These are phyloP conservation scores for Lycium ferocissimum DNA, from an alignment of 257 asterid genomes.

Conservation along the genomic window DNA sequence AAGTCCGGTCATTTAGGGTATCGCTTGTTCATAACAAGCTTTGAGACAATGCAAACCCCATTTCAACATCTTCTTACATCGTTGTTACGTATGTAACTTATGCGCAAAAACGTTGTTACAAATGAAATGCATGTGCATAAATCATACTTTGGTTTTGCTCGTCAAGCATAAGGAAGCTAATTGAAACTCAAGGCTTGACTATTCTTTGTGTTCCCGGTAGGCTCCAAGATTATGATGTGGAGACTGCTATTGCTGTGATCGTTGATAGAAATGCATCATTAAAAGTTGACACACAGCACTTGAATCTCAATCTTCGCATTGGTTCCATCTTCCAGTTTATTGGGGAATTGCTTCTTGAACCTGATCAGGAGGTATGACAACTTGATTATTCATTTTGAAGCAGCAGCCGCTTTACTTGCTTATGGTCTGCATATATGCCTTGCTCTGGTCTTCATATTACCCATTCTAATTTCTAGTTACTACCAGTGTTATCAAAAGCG, in stretches of 20 bases:
- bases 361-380: slow-evolving; percentile 60
- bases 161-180: background rate
- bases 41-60: background rate
- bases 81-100: background rate
- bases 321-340: slow-evolving; percentile 87
- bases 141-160: background rate
- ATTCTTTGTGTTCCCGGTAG: slow-evolving; percentile 44
- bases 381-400: slow-evolving; percentile 23
- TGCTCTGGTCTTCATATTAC: background rate
- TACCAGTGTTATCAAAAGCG: no score
- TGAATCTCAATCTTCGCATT: slow-evolving; percentile 63
- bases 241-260: slow-evolving; percentile 71
- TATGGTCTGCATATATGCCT: background rate
- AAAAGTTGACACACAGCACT: slow-evolving; percentile 66
- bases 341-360: slow-evolving; percentile 75
- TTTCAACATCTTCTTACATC: background rate
- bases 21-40: background rate
- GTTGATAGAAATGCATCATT: slow-evolving; percentile 70
- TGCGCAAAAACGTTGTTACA: background rate
- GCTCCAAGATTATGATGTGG: slow-evolving; percentile 71
- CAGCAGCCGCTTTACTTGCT: background rate
- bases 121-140: background rate
- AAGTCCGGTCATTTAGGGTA: background rate
- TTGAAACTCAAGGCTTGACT: slow-evolving; percentile 17
- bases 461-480: background rate